Percentiles rank a stretch among this genome's conserved stretches.
These are phyloP conservation scores for Sechiopsis laciniata DNA, from an alignment of 306 rosid species.

Conservation along the genomic window DNA sequence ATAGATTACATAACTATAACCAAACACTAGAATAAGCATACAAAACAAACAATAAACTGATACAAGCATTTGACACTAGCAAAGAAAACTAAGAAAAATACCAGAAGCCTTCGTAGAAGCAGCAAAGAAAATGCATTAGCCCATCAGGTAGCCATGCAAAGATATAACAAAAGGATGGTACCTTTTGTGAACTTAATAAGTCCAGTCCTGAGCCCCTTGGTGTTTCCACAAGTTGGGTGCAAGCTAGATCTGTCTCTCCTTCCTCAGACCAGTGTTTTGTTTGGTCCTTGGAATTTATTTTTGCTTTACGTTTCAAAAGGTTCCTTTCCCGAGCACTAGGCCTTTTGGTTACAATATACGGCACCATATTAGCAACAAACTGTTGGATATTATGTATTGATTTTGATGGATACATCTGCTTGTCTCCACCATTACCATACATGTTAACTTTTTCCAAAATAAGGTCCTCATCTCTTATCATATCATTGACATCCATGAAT, in stretches of 20 bases:
- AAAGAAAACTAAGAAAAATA: background rate
- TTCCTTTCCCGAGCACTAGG: slow-evolving; percentile 91
- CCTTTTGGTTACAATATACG: slow-evolving; percentile 71
- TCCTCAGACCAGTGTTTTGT: slow-evolving; percentile 77
- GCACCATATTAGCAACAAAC: slow-evolving; percentile 88
- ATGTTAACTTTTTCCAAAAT: slow-evolving; percentile 51
- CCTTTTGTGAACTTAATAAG: slow-evolving; percentile 52
- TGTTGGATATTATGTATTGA: slow-evolving; percentile 74
- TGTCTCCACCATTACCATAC: slow-evolving; percentile 55
- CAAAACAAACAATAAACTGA: slow-evolving; percentile 1
- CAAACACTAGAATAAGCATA: background rate
- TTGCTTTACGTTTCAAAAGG: slow-evolving; percentile 92
- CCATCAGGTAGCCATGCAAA: slow-evolving; percentile 1
- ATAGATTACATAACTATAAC: background rate
- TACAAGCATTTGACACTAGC: background rate
- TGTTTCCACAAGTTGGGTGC: slow-evolving; percentile 40
- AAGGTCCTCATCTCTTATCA: slow-evolving; percentile 95
- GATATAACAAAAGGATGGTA: slow-evolving; percentile 27
- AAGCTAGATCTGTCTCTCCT: slow-evolving; percentile 54
- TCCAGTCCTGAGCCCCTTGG: slow-evolving; percentile 52
- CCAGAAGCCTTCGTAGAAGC: background rate
- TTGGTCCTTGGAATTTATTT: slow-evolving; percentile 80
- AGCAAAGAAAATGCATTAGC: background rate
- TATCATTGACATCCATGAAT: slow-evolving; percentile 95
- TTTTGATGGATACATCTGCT: slow-evolving; percentile 55